Percentiles rank a stretch among this genome's conserved stretches.
Conservation (phyloP, 1,284 basidiomycete genomes). For the Bjerkandera adusta region DNA sequence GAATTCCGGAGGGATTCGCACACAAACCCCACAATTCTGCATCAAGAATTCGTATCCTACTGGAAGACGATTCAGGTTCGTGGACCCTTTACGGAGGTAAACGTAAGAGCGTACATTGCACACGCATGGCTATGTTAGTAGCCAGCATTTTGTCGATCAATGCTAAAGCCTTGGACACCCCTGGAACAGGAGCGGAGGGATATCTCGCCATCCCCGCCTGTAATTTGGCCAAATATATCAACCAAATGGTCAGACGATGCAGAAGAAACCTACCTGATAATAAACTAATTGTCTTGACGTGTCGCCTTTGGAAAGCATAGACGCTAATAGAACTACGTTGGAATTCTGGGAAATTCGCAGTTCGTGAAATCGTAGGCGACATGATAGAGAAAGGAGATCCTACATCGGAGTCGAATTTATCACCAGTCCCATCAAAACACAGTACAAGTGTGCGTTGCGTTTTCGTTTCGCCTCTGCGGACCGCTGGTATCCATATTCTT, state of each 20-base stretch:
- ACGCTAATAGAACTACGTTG: conserved; percentile 30
- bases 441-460: too few relatives aligned
- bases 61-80: conserved; percentile 9
- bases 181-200: conserved; percentile 20
- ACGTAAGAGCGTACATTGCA: conserved; percentile 11
- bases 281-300: conserved; percentile 38
- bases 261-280: conserved; percentile 16
- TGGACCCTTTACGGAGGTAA: neutral
- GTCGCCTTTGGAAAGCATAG: conserved; percentile 48
- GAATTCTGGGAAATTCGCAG: too few relatives aligned
- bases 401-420: too few relatives aligned
- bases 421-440: too few relatives aligned
- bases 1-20: neutral
- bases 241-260: conserved; percentile 1
- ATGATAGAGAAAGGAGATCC: too few relatives aligned
- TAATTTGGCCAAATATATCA: neutral
- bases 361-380: too few relatives aligned
- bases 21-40: conserved; percentile 27
- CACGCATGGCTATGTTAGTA: conserved; percentile 28
- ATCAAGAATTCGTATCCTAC: conserved; percentile 40
- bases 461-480: too few relatives aligned
- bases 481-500: too few relatives aligned
- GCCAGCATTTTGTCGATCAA: conserved; percentile 29
- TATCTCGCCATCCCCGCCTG: conserved; percentile 30
- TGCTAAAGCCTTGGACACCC: conserved; percentile 19